Conservation (phyloP, 495 filamentous ascomycete species). For the Pyrenula massariospora region DNA sequence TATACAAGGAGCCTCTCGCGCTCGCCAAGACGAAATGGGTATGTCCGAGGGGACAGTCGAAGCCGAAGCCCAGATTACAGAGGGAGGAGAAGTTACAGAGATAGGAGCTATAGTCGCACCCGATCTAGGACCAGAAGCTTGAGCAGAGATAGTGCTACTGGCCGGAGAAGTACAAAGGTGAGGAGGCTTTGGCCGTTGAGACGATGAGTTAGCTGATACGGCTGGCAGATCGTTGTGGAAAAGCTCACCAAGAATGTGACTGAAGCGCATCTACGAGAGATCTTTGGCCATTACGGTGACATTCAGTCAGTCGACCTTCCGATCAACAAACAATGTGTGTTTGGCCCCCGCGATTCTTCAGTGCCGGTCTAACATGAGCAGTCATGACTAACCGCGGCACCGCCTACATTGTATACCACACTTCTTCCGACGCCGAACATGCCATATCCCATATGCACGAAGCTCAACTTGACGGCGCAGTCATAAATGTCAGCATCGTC, state of each 20-base stretch:
- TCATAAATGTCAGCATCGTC: conserved; percentile 87
- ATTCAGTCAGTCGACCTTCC: conserved; percentile 84
- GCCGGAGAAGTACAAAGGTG: not conserved
- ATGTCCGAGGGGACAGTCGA: not conserved
- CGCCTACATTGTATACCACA: conserved; percentile 80
- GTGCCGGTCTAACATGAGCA: conserved; percentile 16
- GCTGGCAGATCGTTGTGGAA: not conserved
- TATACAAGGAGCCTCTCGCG: not conserved
- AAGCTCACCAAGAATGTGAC: conserved; percentile 53
- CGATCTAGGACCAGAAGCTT: not conserved
- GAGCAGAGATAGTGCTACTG: not conserved
- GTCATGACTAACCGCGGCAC: conserved; percentile 87
- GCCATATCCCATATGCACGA: conserved; percentile 98
- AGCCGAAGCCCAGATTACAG: not conserved
- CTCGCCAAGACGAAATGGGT: conserved; percentile 1
- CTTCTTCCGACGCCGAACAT: conserved; percentile 67
- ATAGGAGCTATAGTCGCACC: not conserved
- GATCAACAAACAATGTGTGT: conserved; percentile 72
- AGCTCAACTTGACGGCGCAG: conserved; percentile 80
- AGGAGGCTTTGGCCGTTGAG: not conserved
- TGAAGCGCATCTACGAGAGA: conserved; percentile 76
- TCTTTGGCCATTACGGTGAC: conserved; percentile 79
- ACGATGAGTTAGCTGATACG: not conserved
- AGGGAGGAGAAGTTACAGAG: not conserved
- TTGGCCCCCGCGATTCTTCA: not conserved